phyloP scores from a whole-genome alignment of 768 basidiomycete genomes.

The Pholiota microspora region DNA sequence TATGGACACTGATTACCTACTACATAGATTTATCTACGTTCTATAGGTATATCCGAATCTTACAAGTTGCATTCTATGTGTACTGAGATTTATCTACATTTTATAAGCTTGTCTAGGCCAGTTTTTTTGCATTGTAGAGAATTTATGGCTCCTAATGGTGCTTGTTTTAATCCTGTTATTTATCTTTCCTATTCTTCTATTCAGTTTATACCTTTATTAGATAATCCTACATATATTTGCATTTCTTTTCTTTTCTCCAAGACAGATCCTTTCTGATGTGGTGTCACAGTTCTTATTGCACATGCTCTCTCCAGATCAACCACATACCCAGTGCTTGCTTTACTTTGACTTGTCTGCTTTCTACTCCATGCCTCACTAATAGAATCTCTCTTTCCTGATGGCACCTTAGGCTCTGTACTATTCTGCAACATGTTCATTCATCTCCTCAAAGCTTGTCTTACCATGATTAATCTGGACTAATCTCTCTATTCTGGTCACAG shows the following conservation, averaged over 20 bases:
- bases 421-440: slow-evolving; percentile 15
- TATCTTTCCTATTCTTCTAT: background rate
- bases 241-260: slow-evolving; percentile 32
- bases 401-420: slow-evolving; percentile 10
- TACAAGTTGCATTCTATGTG: too few relatives aligned
- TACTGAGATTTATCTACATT: too few relatives aligned
- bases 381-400: slow-evolving; percentile 13
- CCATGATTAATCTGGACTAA: slow-evolving; percentile 13
- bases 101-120: slow-evolving; percentile 19
- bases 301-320: background rate
- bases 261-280: slow-evolving; percentile 32
- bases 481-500: slow-evolving; percentile 26
- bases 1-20: too few relatives aligned
- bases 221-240: slow-evolving; percentile 20
- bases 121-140: slow-evolving; percentile 16
- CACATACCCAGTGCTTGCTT: slow-evolving; percentile 7
- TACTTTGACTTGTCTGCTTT: background rate
- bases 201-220: slow-evolving; percentile 24
- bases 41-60: too few relatives aligned
- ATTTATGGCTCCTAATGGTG: background rate
- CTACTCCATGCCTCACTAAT: background rate
- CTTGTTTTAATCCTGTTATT: background rate
- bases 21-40: too few relatives aligned
- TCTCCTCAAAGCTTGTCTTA: slow-evolving; percentile 6
- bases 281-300: slow-evolving; percentile 11